phyloP scores from a whole-genome alignment of 2,329 filamentous ascomycete species.

The Beauveria sp. region DNA sequence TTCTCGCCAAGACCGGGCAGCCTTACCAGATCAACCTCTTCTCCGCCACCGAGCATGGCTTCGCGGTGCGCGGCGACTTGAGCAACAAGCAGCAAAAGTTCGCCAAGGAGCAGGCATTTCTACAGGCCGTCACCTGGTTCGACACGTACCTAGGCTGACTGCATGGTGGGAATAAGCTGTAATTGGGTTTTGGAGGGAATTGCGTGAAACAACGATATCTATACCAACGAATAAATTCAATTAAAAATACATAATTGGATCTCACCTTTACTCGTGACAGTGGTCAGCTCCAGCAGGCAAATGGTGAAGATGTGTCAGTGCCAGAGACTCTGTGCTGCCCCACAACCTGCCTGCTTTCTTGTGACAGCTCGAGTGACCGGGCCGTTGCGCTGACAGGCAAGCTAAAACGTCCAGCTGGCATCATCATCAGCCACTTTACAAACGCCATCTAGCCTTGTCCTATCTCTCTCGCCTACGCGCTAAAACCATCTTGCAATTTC shows the following conservation, averaged over 20 bases:
- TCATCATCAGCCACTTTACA: constrained; percentile 1
- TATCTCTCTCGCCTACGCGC: background rate
- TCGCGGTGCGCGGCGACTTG: constrained; percentile 60
- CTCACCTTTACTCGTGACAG: background rate
- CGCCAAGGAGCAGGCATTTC: constrained; percentile 71
- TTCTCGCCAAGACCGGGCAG: constrained; percentile 43
- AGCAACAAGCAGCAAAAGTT: constrained; percentile 47
- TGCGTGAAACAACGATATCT: no score
- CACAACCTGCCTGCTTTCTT: background rate
- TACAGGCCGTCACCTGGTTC: constrained; percentile 71
- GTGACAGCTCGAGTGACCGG: background rate
- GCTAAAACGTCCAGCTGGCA: constrained; percentile 5
- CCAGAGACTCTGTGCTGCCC: background rate
- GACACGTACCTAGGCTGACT: constrained; percentile 35
- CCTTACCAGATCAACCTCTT: constrained; percentile 66
- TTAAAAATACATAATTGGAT: background rate
- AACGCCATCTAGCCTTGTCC: background rate
- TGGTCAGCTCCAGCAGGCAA: no score
- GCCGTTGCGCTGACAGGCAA: background rate
- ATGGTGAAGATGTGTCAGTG: no score
- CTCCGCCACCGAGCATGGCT: constrained; percentile 63
- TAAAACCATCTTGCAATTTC: background rate
- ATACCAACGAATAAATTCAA: no score
- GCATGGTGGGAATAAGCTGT: background rate
- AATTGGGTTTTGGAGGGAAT: no score